A percentile compares a stretch with the other conserved stretches of the same genome.
phyloP scores from a whole-genome alignment of 106 monocot genomes.

The Amphibolis antarctica region DNA sequence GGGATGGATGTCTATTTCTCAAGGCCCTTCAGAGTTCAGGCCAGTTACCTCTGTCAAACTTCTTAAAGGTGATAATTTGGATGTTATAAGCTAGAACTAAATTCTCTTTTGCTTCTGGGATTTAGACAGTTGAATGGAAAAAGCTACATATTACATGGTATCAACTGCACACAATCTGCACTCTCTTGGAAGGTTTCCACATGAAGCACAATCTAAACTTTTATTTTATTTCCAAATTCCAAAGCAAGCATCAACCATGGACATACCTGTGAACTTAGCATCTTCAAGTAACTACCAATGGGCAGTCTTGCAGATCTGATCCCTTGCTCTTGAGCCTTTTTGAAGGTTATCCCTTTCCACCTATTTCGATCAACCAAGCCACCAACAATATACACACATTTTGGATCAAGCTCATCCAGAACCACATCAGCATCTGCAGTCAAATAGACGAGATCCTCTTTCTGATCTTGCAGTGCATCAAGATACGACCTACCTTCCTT shows the following conservation, averaged over 20 bases:
- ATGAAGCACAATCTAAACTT: not conserved
- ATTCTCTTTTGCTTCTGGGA: too few relatives aligned
- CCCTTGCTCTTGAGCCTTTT: conserved; percentile 83
- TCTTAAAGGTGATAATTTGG: too few relatives aligned
- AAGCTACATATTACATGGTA: too few relatives aligned
- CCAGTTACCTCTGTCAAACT: too few relatives aligned
- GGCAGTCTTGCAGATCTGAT: conserved; percentile 80
- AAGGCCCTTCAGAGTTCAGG: too few relatives aligned
- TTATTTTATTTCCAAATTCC: not conserved
- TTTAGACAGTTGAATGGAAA: too few relatives aligned
- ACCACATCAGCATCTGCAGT: conserved; percentile 82
- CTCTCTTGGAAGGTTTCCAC: too few relatives aligned
- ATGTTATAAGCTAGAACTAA: too few relatives aligned
- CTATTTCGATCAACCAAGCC: conserved; percentile 89
- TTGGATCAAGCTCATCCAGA: conserved; percentile 64
- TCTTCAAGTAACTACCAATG: conserved; percentile 66
- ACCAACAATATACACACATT: conserved; percentile 76
- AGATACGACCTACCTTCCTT: conserved; percentile 72
- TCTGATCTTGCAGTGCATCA: conserved; percentile 64
- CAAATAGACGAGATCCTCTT: conserved; percentile 76
- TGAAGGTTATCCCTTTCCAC: conserved; percentile 91
- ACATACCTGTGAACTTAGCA: conserved; percentile 92
- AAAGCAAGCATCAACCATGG: not conserved
- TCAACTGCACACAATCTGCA: too few relatives aligned
- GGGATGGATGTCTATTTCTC: too few relatives aligned